These are phyloP conservation scores for Rhodotorula diobovata DNA, from an alignment of 768 basidiomycete species.

Conservation along the genomic window DNA sequence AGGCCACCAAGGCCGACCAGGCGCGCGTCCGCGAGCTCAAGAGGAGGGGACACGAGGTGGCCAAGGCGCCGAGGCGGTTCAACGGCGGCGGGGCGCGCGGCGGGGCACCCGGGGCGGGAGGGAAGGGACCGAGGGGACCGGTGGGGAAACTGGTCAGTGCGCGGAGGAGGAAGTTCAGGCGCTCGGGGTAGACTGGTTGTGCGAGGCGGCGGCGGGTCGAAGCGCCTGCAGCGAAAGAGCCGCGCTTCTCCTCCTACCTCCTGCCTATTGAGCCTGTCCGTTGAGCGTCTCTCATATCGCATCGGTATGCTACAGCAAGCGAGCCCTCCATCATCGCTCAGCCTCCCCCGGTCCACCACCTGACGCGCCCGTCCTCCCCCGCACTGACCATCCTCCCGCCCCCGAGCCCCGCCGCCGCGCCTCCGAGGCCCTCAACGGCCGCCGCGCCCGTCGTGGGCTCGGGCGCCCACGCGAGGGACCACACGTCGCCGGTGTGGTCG, in stretches of 20 bases:
- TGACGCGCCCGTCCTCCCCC: conserved; percentile 29
- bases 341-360: conserved; percentile 37
- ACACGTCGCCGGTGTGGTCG: conserved; percentile 37
- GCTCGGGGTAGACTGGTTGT: neutral
- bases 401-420: conserved; percentile 33
- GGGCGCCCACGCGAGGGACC: conserved; percentile 35
- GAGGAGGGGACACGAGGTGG: conserved; percentile 22
- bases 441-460: neutral
- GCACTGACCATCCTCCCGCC: conserved; percentile 24
- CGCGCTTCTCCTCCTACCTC: too few species aligned
- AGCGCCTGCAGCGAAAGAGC: too few species aligned
- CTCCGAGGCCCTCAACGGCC: conserved; percentile 29
- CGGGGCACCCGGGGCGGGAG: neutral
- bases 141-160: conserved; percentile 16
- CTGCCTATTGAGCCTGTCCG: too few species aligned
- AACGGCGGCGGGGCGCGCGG: neutral
- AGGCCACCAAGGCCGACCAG: conserved; percentile 31
- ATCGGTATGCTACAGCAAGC: too few species aligned
- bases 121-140: conserved; percentile 14
- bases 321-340: neutral
- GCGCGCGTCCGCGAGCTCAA: conserved; percentile 25
- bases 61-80: neutral
- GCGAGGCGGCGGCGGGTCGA: too few species aligned
- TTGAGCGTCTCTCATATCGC: too few species aligned
- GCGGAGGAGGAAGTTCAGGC: conserved; percentile 22